A percentile compares a stretch with the other conserved stretches of the same genome.
Conservation (phyloP, 1,139 yeast species). For the Lodderomyces theae region DNA sequence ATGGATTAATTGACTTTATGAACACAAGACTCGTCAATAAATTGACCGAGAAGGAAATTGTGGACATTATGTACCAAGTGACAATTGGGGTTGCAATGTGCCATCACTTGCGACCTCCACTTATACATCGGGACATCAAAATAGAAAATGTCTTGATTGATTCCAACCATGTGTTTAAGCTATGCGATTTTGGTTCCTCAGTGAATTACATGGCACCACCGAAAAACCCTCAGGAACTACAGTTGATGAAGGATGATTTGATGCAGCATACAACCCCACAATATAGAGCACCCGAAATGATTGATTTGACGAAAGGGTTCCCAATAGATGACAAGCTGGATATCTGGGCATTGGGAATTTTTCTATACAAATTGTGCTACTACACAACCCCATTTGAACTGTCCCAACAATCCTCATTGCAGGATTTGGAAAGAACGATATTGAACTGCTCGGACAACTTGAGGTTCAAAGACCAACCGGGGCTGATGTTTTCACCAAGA, state of each 20-base stretch:
- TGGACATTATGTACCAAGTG: constrained; percentile 79
- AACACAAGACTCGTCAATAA: constrained; percentile 82
- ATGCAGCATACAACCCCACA: constrained; percentile 96
- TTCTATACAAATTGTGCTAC: constrained; percentile 86
- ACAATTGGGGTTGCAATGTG: constrained; percentile 83
- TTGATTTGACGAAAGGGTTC: constrained; percentile 76
- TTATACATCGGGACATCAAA: constrained; percentile 90
- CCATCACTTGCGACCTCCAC: constrained; percentile 78
- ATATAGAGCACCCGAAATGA: constrained; percentile 95
- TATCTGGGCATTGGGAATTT: constrained; percentile 94
- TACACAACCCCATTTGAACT: constrained; percentile 94
- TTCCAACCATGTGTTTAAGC: constrained; percentile 66
- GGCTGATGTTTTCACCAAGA: constrained; percentile 38
- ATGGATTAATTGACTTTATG: constrained; percentile 92
- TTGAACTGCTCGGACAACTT: constrained; percentile 34
- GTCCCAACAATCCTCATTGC: constrained; percentile 39
- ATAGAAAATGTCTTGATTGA: constrained; percentile 91
- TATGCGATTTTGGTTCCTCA: constrained; percentile 95
- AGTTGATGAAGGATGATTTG: constrained; percentile 73
- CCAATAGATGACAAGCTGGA: constrained; percentile 95
- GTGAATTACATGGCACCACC: constrained; percentile 68
- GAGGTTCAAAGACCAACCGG: constrained; percentile 36
- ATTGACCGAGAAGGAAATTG: constrained; percentile 76
- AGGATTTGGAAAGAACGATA: constrained; percentile 41
- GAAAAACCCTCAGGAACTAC: constrained; percentile 60